Percentiles rank a stretch among this genome's conserved stretches.
phyloP scores from a whole-genome alignment of 2,329 filamentous ascomycete genomes.

The Monosporascus sp. region DNA sequence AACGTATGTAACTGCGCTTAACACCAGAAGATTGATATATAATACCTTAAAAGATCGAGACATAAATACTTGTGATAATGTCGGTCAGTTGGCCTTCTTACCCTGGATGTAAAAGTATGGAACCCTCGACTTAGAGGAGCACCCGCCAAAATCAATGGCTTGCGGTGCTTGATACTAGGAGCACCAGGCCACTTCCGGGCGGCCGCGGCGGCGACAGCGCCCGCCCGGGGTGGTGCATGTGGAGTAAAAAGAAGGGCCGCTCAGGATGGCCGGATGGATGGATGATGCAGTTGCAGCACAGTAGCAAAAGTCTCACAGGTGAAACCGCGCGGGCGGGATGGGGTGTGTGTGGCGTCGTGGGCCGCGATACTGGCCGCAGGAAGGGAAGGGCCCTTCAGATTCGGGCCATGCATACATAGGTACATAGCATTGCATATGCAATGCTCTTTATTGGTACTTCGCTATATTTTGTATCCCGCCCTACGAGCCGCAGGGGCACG shows the following conservation, averaged over 20 bases:
- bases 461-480: no score
- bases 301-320: background rate
- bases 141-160: no score
- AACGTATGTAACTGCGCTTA: background rate
- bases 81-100: no score
- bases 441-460: background rate
- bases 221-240: conserved; percentile 10
- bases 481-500: no score
- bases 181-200: no score
- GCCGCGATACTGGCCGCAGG: background rate
- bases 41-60: no score
- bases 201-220: background rate
- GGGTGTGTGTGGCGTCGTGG: background rate
- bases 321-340: background rate
- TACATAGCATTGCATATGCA: background rate
- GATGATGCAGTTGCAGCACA: background rate
- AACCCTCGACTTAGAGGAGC: no score
- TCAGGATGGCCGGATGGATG: background rate
- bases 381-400: background rate
- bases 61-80: no score
- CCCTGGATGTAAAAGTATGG: no score
- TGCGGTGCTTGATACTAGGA: no score
- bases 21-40: background rate
- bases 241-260: conserved; percentile 3
- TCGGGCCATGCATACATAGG: background rate